These are phyloP conservation scores for Pisolithus tinctorius DNA, from an alignment of 768 basidiomycete species.

Conservation along the genomic window DNA sequence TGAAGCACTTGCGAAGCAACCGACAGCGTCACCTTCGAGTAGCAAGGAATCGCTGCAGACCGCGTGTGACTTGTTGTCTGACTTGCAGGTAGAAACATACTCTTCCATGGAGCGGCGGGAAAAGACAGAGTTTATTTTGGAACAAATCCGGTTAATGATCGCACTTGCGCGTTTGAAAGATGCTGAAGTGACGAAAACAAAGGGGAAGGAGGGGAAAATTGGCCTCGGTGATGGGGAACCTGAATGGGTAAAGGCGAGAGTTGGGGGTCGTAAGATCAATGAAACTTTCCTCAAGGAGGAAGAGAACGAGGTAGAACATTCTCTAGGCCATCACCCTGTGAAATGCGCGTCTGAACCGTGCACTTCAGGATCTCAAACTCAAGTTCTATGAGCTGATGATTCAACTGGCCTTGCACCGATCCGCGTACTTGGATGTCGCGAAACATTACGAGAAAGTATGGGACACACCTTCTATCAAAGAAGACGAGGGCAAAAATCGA, in stretches of 20 bases:
- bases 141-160: slow-evolving; percentile 91
- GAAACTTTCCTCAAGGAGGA: slow-evolving; percentile 86
- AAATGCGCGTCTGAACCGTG: background rate
- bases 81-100: slow-evolving; percentile 97
- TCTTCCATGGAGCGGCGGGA: slow-evolving; percentile 97
- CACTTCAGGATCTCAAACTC: slow-evolving; percentile 80
- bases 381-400: slow-evolving; percentile 97
- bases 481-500: slow-evolving; percentile 68
- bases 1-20: slow-evolving; percentile 53
- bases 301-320: slow-evolving; percentile 67
- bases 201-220: slow-evolving; percentile 46
- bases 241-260: slow-evolving; percentile 90
- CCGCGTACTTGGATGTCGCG: slow-evolving; percentile 85
- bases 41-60: slow-evolving; percentile 69
- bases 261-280: slow-evolving; percentile 91
- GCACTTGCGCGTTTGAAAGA: slow-evolving; percentile 74
- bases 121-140: slow-evolving; percentile 96
- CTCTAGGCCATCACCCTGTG: background rate
- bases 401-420: slow-evolving; percentile 80
- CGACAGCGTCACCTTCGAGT: slow-evolving; percentile 32
- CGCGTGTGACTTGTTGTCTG: slow-evolving; percentile 87
- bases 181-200: slow-evolving; percentile 49
- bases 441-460: slow-evolving; percentile 96
- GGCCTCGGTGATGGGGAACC: slow-evolving; percentile 65
- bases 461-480: slow-evolving; percentile 93